Percentiles rank a stretch among this genome's conserved stretches.
phyloP scores from a whole-genome alignment of 305 asterid genomes.

The Fraxinus angustifolia region DNA sequence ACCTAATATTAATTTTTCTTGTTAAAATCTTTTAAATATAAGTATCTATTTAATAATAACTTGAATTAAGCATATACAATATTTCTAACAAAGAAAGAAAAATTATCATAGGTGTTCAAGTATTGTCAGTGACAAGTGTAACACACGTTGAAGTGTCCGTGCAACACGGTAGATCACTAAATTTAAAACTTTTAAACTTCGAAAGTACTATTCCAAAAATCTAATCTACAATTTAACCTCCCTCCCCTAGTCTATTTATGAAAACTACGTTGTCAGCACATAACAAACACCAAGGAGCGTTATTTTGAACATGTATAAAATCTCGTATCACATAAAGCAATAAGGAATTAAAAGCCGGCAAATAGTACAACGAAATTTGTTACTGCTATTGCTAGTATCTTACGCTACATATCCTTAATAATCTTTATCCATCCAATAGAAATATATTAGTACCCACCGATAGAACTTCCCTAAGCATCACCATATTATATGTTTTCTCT shows the following conservation, averaged over 20 bases:
- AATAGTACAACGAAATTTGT: neutral
- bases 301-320: neutral
- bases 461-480: neutral
- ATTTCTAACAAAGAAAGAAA: neutral
- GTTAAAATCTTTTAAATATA: neutral
- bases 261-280: neutral
- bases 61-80: neutral
- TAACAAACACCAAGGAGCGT: neutral
- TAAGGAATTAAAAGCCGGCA: neutral
- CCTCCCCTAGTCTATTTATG: neutral
- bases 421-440: neutral
- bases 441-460: neutral
- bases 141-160: neutral
- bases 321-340: neutral
- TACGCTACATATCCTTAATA: neutral
- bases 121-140: neutral
- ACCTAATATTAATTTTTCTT: neutral
- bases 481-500: neutral
- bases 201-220: neutral
- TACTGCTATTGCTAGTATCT: neutral
- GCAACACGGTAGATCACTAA: neutral
- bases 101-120: neutral
- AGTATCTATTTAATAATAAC: neutral
- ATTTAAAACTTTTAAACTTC: neutral
- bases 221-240: neutral